A percentile compares a stretch with the other conserved stretches of the same genome.
Evolutionary conservation across 140 eudicot genomes (phyloP).

Genomic region (Cichorium intybus): DNA sequence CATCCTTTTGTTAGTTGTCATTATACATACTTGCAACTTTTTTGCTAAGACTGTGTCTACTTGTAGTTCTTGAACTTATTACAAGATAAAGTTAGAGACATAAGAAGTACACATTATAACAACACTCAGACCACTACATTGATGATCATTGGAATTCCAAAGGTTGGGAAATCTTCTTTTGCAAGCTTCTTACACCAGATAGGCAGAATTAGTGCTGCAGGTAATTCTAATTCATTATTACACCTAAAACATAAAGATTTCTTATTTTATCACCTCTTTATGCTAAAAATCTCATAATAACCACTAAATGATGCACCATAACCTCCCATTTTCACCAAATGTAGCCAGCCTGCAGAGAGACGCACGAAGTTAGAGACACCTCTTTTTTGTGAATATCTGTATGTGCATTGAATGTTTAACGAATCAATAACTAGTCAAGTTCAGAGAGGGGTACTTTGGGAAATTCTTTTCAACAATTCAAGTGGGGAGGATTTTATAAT

Average conservation of each 20-base stretch:
- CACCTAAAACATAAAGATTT: neutral
- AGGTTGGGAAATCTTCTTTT: slow-evolving; percentile 85
- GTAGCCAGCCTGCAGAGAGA: no score
- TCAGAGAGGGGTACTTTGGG: neutral
- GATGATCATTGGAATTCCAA: slow-evolving; percentile 84
- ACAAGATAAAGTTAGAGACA: slow-evolving; percentile 68
- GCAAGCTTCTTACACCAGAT: slow-evolving; percentile 83
- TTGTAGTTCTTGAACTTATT: slow-evolving; percentile 70
- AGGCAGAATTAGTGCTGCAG: slow-evolving; percentile 81
- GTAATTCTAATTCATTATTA: slow-evolving; percentile 27
- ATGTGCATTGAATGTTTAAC: neutral
- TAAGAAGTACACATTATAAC: slow-evolving; percentile 35
- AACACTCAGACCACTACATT: slow-evolving; percentile 47
- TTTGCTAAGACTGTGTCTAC: neutral
- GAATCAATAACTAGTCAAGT: neutral
- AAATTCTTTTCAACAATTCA: neutral
- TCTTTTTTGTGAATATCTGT: no score
- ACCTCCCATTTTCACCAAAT: no score
- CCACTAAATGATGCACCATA: no score
- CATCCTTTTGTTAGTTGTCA: neutral
- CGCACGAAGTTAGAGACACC: no score
- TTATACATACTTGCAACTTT: neutral
- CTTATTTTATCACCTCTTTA: no score
- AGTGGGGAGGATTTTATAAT: neutral
- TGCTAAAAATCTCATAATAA: no score